Evolutionary conservation across 495 filamentous ascomycete genomes (phyloP).

Genomic region (Aspergillus egyptiacus): DNA sequence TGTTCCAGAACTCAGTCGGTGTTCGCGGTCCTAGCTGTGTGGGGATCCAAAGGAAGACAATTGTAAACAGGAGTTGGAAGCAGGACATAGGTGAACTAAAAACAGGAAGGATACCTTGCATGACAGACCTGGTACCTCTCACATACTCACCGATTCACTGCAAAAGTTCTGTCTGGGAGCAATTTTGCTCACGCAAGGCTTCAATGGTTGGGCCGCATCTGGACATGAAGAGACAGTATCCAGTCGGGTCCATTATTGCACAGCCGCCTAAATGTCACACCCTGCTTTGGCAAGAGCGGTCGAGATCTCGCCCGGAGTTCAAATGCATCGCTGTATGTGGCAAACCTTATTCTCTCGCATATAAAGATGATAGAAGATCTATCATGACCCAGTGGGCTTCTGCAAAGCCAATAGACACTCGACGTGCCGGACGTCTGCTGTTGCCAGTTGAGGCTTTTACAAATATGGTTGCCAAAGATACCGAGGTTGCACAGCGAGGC

Average conservation of each 20-base stretch:
- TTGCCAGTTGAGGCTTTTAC: background rate
- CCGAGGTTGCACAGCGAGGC: conserved; percentile 8
- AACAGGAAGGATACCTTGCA: background rate
- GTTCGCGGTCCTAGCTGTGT: background rate
- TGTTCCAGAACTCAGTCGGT: background rate
- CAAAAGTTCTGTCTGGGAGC: background rate
- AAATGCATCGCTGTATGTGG: background rate
- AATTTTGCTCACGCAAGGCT: conserved; percentile 1
- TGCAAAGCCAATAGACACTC: too few relatives aligned
- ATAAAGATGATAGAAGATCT: background rate
- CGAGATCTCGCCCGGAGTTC: conserved; percentile 4
- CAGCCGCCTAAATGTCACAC: conserved; percentile 3
- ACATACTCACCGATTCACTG: conserved; percentile 13
- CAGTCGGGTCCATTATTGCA: conserved; percentile 6
- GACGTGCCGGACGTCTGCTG: background rate
- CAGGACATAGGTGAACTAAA: background rate
- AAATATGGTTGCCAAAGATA: background rate
- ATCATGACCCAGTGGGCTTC: background rate
- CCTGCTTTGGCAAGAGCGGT: background rate
- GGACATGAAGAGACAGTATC: background rate
- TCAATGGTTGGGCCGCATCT: background rate
- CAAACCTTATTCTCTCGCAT: background rate
- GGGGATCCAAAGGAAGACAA: background rate
- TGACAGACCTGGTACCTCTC: conserved; percentile 1
- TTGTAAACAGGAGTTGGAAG: background rate